These are phyloP conservation scores for Phytophthora boehmeriae DNA, from an alignment of 352 stramenopile genomes.

Conservation along the genomic window DNA sequence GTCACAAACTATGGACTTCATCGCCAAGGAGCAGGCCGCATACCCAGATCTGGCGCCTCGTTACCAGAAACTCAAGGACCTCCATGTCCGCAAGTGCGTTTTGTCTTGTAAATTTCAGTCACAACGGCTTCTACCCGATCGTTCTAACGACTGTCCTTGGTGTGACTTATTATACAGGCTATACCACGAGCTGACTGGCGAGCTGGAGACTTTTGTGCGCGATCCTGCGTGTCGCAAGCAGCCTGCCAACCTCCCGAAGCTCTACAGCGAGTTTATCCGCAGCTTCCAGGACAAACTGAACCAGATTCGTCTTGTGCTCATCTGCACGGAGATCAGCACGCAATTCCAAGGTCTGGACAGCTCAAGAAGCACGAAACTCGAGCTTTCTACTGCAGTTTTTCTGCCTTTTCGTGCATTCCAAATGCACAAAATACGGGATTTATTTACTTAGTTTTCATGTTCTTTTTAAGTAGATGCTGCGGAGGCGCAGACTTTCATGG, in stretches of 20 bases:
- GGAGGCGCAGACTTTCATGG: conserved; percentile 76
- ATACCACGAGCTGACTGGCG: conserved; percentile 97
- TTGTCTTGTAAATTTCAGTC: background rate
- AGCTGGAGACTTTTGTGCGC: conserved; percentile 92
- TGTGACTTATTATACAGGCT: conserved; percentile 74
- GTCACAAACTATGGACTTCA: conserved; percentile 71
- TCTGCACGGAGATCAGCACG: conserved; percentile 90
- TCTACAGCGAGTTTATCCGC: conserved; percentile 96
- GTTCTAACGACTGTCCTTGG: no score
- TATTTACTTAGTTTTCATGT: conserved; percentile 8
- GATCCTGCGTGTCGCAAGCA: conserved; percentile 71
- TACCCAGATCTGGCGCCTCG: conserved; percentile 92
- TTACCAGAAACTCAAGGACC: conserved; percentile 92
- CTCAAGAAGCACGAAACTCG: background rate
- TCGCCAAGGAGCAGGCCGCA: conserved; percentile 85
- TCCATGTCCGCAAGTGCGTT: conserved; percentile 90
- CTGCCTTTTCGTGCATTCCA: conserved; percentile 1
- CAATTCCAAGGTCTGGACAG: conserved; percentile 58
- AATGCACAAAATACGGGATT: conserved; percentile 11
- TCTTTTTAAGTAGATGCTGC: conserved; percentile 45
- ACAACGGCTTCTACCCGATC: no score
- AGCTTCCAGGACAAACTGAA: conserved; percentile 97
- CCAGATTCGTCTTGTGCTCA: conserved; percentile 92
- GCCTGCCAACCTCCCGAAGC: conserved; percentile 56
- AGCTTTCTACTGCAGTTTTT: background rate